Conservation (phyloP, 306 rosid species). For the Cucurbita moschata region DNA sequence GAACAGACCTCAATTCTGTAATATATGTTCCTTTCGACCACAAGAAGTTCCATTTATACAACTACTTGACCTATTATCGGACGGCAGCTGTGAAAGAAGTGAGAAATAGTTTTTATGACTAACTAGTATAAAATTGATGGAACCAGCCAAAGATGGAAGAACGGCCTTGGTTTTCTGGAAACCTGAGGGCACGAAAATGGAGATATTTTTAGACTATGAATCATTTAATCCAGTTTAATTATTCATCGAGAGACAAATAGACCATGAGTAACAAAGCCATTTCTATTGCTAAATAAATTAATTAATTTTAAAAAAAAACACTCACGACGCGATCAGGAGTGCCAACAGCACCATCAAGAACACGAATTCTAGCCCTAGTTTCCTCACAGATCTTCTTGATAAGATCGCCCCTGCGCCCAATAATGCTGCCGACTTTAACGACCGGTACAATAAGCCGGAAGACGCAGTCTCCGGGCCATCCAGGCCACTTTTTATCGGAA, state of each 20-base stretch:
- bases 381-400: slow-evolving; percentile 86
- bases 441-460: slow-evolving; percentile 83
- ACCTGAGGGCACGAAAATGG: background rate
- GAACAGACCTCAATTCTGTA: background rate
- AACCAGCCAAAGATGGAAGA: background rate
- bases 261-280: background rate
- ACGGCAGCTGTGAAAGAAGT: background rate
- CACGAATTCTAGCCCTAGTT: slow-evolving; percentile 89
- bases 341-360: slow-evolving; percentile 75
- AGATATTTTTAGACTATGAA: background rate
- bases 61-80: background rate
- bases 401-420: slow-evolving; percentile 91
- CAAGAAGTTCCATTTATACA: background rate
- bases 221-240: background rate
- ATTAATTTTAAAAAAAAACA: background rate
- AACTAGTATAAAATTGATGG: background rate
- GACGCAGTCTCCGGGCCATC: slow-evolving; percentile 92
- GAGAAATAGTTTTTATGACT: background rate
- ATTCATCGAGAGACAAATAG: too few species aligned
- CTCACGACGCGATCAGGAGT: slow-evolving; percentile 84
- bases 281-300: background rate
- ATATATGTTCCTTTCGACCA: background rate
- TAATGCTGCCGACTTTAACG: slow-evolving; percentile 78
- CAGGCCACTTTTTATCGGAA: slow-evolving; percentile 70
- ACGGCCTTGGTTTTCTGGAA: background rate